Conservation (phyloP, 345 rosid species). For the Combretum micranthum region DNA sequence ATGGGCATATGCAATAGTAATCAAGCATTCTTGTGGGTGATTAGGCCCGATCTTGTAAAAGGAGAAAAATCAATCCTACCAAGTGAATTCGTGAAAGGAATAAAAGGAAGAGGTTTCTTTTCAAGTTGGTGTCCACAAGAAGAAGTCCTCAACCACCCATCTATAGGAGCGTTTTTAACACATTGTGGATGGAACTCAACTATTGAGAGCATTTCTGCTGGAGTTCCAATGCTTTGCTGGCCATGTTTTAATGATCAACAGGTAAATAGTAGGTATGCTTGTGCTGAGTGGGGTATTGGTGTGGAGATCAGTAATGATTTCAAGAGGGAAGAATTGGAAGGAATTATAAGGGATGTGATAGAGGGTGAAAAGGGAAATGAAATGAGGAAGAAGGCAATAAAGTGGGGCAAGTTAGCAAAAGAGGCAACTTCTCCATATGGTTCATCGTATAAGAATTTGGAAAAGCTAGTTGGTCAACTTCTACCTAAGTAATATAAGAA, state of each 20-base stretch:
- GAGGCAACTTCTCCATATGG: constrained; percentile 17
- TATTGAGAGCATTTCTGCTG: constrained; percentile 28
- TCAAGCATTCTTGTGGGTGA: constrained; percentile 41
- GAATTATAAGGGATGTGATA: not conserved
- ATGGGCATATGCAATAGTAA: constrained; percentile 50
- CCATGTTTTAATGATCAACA: constrained; percentile 48
- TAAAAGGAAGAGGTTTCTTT: constrained; percentile 27
- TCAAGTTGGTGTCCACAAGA: constrained; percentile 52
- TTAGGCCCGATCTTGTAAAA: constrained; percentile 42
- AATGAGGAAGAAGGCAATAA: constrained; percentile 3
- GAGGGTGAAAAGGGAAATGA: constrained; percentile 4
- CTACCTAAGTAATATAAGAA: no score
- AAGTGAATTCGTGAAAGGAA: constrained; percentile 26
- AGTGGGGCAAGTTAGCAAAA: constrained; percentile 11
- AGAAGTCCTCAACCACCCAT: constrained; percentile 38
- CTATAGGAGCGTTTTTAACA: constrained; percentile 39
- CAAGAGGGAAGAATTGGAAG: constrained; percentile 19
- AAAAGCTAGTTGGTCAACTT: no score
- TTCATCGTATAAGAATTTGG: constrained; percentile 15
- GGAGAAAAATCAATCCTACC: constrained; percentile 31
- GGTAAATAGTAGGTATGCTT: constrained; percentile 29
- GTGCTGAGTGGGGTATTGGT: constrained; percentile 40
- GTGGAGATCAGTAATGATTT: constrained; percentile 40
- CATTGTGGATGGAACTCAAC: constrained; percentile 55
- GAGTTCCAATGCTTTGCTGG: constrained; percentile 54